Evolutionary conservation across 768 basidiomycete species (phyloP).

Genomic region (Mycena galopus): DNA sequence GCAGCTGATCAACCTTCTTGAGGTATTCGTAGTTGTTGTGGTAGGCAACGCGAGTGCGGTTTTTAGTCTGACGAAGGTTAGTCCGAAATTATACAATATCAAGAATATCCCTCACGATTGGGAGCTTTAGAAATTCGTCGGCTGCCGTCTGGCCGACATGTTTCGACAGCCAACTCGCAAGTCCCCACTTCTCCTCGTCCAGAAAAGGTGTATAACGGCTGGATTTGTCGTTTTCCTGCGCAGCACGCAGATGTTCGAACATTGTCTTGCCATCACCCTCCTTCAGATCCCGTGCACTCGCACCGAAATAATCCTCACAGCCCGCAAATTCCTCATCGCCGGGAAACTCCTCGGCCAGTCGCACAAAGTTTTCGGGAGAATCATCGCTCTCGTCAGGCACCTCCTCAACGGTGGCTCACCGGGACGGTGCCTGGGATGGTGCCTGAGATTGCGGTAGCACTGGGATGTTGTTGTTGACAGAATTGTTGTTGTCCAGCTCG

Average conservation of each 20-base stretch:
- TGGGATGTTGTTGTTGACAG: too few species aligned
- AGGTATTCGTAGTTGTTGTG: constrained; percentile 35
- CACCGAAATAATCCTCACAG: not conserved
- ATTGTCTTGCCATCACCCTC: constrained; percentile 18
- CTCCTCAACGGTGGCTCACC: constrained; percentile 16
- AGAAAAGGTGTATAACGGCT: constrained; percentile 12
- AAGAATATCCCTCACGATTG: constrained; percentile 4
- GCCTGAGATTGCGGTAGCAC: too few species aligned
- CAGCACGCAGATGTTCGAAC: constrained; percentile 29
- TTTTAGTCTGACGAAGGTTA: constrained; percentile 23
- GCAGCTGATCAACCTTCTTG: constrained; percentile 40
- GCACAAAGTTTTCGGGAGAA: constrained; percentile 5
- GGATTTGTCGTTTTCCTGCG: not conserved
- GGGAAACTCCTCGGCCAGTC: constrained; percentile 4
- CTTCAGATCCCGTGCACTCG: not conserved
- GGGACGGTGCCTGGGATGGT: too few species aligned
- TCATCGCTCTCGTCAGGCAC: constrained; percentile 19
- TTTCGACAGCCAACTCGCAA: constrained; percentile 28
- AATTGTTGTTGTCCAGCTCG: too few species aligned
- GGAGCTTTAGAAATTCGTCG: constrained; percentile 22
- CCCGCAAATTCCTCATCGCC: constrained; percentile 8
- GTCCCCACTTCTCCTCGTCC: constrained; percentile 27
- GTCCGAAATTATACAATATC: not conserved
- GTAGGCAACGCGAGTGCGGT: constrained; percentile 30
- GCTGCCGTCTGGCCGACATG: constrained; percentile 25